phyloP scores from a whole-genome alignment of 805 yeast genomes.

The Groenewaldozyma tartarivorans region DNA sequence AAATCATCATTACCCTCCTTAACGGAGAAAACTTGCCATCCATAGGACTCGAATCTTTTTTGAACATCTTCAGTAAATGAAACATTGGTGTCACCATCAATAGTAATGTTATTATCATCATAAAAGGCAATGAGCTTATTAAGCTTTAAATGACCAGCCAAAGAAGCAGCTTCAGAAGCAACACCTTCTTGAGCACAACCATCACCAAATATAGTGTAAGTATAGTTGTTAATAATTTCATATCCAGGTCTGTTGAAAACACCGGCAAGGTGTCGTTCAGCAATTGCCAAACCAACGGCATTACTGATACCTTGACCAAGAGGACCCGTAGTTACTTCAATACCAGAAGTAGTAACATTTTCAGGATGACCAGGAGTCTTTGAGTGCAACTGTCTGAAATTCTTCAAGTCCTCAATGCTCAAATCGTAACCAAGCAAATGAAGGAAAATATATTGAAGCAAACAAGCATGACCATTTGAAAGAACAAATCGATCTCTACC shows the following conservation, averaged over 20 bases:
- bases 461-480: slow-evolving; percentile 95
- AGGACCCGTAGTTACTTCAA: slow-evolving; percentile 98
- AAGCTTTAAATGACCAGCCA: slow-evolving; percentile 93
- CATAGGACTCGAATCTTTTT: slow-evolving; percentile 80
- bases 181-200: slow-evolving; percentile 99
- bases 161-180: slow-evolving; percentile 83
- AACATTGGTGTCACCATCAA: slow-evolving; percentile 83
- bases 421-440: slow-evolving; percentile 79
- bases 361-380: slow-evolving; percentile 98
- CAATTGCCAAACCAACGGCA: slow-evolving; percentile 95
- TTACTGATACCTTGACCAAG: slow-evolving; percentile 96
- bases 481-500: slow-evolving; percentile 93
- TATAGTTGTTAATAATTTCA: slow-evolving; percentile 62
- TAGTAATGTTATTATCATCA: slow-evolving; percentile 95
- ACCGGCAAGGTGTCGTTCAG: slow-evolving; percentile 86
- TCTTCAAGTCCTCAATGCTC: slow-evolving; percentile 75
- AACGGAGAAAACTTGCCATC: slow-evolving; percentile 81
- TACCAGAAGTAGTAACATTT: slow-evolving; percentile 68
- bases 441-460: slow-evolving; percentile 73
- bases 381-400: slow-evolving; percentile 82
- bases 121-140: slow-evolving; percentile 89
- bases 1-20: slow-evolving; percentile 74
- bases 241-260: slow-evolving; percentile 83
- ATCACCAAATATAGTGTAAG: slow-evolving; percentile 83
- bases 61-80: slow-evolving; percentile 92